Base-by-base conservation (phyloP, 176 grass and related monocot species). In the Carex pumila region DNA sequence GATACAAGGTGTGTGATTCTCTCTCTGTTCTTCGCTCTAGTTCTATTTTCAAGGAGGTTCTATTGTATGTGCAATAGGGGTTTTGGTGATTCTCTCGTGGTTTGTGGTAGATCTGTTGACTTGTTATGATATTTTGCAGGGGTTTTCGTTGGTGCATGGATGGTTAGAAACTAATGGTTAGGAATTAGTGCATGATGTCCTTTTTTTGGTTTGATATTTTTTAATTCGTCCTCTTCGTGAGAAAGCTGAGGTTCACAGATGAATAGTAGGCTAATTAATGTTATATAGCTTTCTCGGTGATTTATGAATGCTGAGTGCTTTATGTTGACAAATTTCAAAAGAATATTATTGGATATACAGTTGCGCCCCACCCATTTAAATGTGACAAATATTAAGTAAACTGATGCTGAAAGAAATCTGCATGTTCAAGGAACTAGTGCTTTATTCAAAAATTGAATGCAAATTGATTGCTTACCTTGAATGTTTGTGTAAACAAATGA, bases 41-140 rank as follows among this genome's bases (percentile, higher is more conserved):
- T 19, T 34, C 1, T 82, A 8, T 82, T 45, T n/a, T 66, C 10
- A 21, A 15, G 63, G 21, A 5, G 39, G 9, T 83, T 83, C 68
- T 9, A 2, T 41, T 64, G 80, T 11, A 6, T 13, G 17, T 82
- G 1, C 31, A 19, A 30, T 19, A 25, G 60, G 39, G 15, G 57
- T 81, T 80, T 76, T 56, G 30, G 43, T 25, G 43, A 56, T 56
- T 78, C 52, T 76, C 10, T 56, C 3, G 52, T 78, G 12, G 19
- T 80, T 61, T 61, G 14, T 12, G 37, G 39, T 82, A 82, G 80
- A 82, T 83, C 80, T 83, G 62, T 67, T 83, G 80, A 61, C 79
- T 63, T 64, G 47, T 66, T 83, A 65, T 21, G 41, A 22, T 43
- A 53, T 68, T 83, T 83, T 67, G 9, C 14, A 7, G 55, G 8